Conservation (phyloP, 148 eudicot species). For the Drosera capensis region DNA sequence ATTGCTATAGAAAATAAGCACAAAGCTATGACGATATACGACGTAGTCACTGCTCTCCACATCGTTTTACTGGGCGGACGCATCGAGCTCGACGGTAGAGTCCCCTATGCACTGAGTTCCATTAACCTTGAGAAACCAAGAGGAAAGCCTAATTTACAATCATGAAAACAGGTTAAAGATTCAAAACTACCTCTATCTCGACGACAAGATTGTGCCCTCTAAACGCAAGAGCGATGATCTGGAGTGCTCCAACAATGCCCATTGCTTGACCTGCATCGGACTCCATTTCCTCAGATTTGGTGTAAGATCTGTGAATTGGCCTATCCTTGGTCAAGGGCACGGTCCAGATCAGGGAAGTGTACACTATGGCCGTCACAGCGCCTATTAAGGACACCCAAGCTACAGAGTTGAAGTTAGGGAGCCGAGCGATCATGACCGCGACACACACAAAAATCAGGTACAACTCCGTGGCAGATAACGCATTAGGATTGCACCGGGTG, state of each 20-base stretch:
- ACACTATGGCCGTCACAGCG: conserved; percentile 39
- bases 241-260: conserved; percentile 40
- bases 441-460: conserved; percentile 45
- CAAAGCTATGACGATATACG: conserved; percentile 25
- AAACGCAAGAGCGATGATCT: conserved; percentile 58
- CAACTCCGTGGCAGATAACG: conserved; percentile 36
- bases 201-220: conserved; percentile 77
- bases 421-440: conserved; percentile 51
- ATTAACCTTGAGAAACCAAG: neutral
- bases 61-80: conserved; percentile 20
- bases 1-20: conserved; percentile 47
- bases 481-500: conserved; percentile 5
- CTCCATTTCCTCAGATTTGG: conserved; percentile 2
- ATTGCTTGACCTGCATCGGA: conserved; percentile 24
- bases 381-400: conserved; percentile 67
- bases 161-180: neutral
- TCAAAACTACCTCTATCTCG: conserved; percentile 56
- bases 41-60: conserved; percentile 39
- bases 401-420: conserved; percentile 75
- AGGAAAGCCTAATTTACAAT: neutral
- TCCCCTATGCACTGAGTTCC: conserved; percentile 25
- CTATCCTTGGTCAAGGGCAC: conserved; percentile 32
- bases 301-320: conserved; percentile 17
- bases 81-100: conserved; percentile 32
- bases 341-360: conserved; percentile 53